A percentile compares a stretch with the other conserved stretches of the same genome.
Conservation (phyloP, 495 filamentous ascomycete genomes). For the Penicillium salamii region DNA sequence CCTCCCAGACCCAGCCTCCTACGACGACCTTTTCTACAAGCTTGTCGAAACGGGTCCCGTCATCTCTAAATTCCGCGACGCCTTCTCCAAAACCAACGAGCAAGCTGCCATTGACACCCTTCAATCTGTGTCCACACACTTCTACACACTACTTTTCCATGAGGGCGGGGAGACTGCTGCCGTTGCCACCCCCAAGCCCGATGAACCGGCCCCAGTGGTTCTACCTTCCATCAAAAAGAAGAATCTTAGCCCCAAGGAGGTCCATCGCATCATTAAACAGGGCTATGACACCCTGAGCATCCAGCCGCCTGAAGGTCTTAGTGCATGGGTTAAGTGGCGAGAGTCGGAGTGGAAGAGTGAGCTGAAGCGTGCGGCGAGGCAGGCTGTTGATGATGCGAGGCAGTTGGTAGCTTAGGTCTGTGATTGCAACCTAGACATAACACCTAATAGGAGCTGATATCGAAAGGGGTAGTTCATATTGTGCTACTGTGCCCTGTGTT, state of each 20-base stretch:
- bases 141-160: slow-evolving; percentile 74
- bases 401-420: slow-evolving; percentile 38
- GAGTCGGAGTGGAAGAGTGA: slow-evolving; percentile 66
- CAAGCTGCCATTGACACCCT: slow-evolving; percentile 72
- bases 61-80: slow-evolving; percentile 77
- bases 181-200: slow-evolving; percentile 19
- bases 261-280: slow-evolving; percentile 88
- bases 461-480: too few relatives aligned
- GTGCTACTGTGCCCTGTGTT: too few relatives aligned
- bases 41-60: slow-evolving; percentile 88
- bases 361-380: slow-evolving; percentile 81
- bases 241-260: slow-evolving; percentile 75
- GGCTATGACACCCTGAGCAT: slow-evolving; percentile 93
- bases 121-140: slow-evolving; percentile 81
- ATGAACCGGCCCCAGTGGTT: slow-evolving; percentile 23
- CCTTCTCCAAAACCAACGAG: slow-evolving; percentile 37
- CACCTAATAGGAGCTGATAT: too few relatives aligned
- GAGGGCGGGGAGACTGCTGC: slow-evolving; percentile 30
- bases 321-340: slow-evolving; percentile 68
- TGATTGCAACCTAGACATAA: too few relatives aligned
- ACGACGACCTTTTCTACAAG: slow-evolving; percentile 98
- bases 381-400: slow-evolving; percentile 57
- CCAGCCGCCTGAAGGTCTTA: slow-evolving; percentile 77
- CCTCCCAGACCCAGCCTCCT: slow-evolving; percentile 82
- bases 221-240: slow-evolving; percentile 46